Evolutionary conservation across 225 moss, liverwort and hornwort genomes (phyloP).

Genomic region (Straminergon stramineum): DNA sequence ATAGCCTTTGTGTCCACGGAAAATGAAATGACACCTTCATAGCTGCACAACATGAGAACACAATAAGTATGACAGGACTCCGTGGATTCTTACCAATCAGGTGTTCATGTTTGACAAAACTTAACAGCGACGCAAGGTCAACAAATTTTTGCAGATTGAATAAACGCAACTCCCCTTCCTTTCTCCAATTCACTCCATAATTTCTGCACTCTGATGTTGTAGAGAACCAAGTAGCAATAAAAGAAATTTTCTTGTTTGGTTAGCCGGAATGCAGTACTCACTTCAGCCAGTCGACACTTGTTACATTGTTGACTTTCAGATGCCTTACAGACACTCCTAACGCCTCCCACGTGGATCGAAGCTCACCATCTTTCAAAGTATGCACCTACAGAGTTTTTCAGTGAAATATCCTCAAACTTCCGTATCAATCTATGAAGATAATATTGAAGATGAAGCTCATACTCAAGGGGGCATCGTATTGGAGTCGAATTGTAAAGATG

Average conservation of each 20-base stretch:
- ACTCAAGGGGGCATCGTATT: neutral
- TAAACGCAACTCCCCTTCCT: neutral
- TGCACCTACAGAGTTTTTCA: slow-evolving; percentile 20
- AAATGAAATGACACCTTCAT: slow-evolving; percentile 48
- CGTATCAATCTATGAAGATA: neutral
- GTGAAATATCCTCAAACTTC: neutral
- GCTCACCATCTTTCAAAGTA: slow-evolving; percentile 38
- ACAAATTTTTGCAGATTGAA: neutral
- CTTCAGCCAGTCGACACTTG: slow-evolving; percentile 52
- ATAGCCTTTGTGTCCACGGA: slow-evolving; percentile 38
- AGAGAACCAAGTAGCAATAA: neutral
- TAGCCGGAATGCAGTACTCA: slow-evolving; percentile 8
- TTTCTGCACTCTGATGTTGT: neutral
- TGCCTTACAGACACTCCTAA: slow-evolving; percentile 30
- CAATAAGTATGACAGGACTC: neutral
- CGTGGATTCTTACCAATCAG: neutral
- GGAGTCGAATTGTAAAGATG: neutral
- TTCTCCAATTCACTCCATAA: neutral
- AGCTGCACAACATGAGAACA: slow-evolving; percentile 27
- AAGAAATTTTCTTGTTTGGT: neutral
- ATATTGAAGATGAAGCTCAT: neutral
- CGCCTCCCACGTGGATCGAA: slow-evolving; percentile 40
- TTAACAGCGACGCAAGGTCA: neutral
- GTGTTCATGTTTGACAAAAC: neutral
- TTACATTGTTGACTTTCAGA: slow-evolving; percentile 17